These are phyloP conservation scores for Saccharomycopsis amapae DNA, from an alignment of 805 yeast species.

Conservation along the genomic window DNA sequence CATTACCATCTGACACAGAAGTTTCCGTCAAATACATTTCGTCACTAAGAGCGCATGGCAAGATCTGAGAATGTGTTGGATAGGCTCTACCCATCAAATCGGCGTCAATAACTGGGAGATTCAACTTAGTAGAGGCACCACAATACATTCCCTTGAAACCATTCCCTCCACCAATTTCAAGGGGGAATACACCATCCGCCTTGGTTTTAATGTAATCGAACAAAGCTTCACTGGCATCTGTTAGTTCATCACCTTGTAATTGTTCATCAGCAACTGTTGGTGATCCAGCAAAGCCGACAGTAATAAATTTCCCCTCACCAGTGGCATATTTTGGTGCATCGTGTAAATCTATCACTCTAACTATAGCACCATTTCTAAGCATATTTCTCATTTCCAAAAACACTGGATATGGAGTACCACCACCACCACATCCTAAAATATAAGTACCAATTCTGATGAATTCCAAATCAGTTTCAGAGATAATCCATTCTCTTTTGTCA, in stretches of 20 bases:
- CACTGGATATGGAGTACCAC: constrained; percentile 40
- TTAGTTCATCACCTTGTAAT: constrained; percentile 34
- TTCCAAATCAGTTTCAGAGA: constrained; percentile 36
- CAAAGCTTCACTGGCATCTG: constrained; percentile 28
- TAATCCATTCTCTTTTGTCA: constrained; percentile 31
- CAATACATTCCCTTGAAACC: constrained; percentile 31
- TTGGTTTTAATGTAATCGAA: constrained; percentile 26
- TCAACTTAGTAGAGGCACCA: constrained; percentile 25
- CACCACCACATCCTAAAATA: constrained; percentile 46
- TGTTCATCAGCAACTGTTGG: constrained; percentile 43
- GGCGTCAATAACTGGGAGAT: constrained; percentile 31
- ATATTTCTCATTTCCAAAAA: constrained; percentile 32
- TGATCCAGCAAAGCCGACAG: constrained; percentile 38
- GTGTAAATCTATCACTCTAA: constrained; percentile 32
- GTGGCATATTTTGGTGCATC: constrained; percentile 27
- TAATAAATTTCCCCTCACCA: constrained; percentile 28
- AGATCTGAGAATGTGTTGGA: constrained; percentile 38
- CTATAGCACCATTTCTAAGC: constrained; percentile 30
- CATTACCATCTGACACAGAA: constrained; percentile 36
- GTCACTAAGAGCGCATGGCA: constrained; percentile 28
- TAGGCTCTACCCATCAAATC: constrained; percentile 46
- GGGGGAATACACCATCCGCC: constrained; percentile 32
- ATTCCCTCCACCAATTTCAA: constrained; percentile 41
- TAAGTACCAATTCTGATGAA: constrained; percentile 38
- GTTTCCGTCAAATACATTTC: constrained; percentile 27